Evolutionary conservation across 106 monocot species (phyloP), one percentile per base, ranked within the genome.

Genomic region (Allium fistulosum): DNA sequence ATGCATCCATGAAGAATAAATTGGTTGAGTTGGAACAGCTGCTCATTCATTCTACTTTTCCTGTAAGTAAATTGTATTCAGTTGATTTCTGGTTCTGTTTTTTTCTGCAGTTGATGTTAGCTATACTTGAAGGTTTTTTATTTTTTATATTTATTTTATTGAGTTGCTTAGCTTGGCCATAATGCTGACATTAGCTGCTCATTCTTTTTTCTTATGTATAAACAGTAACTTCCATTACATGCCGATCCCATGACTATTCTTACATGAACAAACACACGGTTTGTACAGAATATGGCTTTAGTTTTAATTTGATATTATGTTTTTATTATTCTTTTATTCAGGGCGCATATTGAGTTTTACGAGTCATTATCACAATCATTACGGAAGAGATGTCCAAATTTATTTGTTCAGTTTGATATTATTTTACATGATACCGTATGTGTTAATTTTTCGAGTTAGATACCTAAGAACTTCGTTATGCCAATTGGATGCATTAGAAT

Each of bases 21-120:
- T 69, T 99, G 76, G 46, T 47, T 59, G 87, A 93, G 64, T 76
- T 99, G 79, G 99, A 99, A 78, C 67, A 83, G 22, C 64, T 87
- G 66, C 90, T 99, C 58, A 67, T 99, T 51, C 84, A 92, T 69
- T 27, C 82, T n/a, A 74, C 82, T 59, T 73, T 93, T 62, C 90
- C 93, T 47, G 99, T 99, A 79, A 83, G 89, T 81, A 18, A 69
- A 67, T 18, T 49, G 15, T 47, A 57, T 72, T 70, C 49, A 4
- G 55, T 49, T 49, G 11, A 49, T 51, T 48, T 26, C 11, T 10
- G 8, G 6, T 55, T 37, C 58, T 8, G 3, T 14, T 49, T 12
- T 46, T 15, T 37, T 10, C 60, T 66, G 15, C 16, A 37, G 37
- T 18, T 8, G 15, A 70, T 47, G 46, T 58, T 70, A 47, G 10